A percentile compares a stretch with the other conserved stretches of the same genome.
Evolutionary conservation across 495 filamentous ascomycete species (phyloP).

Genomic region (Daldinia loculata): DNA sequence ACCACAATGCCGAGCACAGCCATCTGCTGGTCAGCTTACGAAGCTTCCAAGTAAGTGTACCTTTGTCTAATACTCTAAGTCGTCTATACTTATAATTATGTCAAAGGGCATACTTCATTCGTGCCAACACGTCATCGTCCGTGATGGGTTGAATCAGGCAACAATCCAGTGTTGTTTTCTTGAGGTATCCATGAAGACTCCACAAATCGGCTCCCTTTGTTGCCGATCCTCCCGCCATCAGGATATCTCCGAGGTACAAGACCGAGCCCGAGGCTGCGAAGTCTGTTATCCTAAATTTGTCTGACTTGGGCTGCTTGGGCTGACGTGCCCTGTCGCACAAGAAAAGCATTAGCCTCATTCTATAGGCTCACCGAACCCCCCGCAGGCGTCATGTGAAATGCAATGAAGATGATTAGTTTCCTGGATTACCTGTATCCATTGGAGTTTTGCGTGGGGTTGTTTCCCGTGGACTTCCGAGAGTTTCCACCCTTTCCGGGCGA

Average conservation of each 20-base stretch:
- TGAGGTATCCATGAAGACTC: constrained; percentile 28
- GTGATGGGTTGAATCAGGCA: constrained; percentile 13
- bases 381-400: constrained; percentile 17
- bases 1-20: constrained; percentile 98
- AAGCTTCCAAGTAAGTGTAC: constrained; percentile 64
- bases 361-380: constrained; percentile 9
- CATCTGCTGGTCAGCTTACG: constrained; percentile 90
- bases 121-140: constrained; percentile 49
- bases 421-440: constrained; percentile 16
- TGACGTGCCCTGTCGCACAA: constrained; percentile 17
- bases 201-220: constrained; percentile 27
- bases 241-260: constrained; percentile 39
- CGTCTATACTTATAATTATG: constrained; percentile 25
- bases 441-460: constrained; percentile 18
- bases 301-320: constrained; percentile 11
- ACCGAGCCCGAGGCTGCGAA: constrained; percentile 30
- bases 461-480: constrained; percentile 19
- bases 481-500: constrained; percentile 20
- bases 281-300: constrained; percentile 18
- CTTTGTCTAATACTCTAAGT: not conserved
- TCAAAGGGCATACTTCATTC: constrained; percentile 65
- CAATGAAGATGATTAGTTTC: constrained; percentile 4
- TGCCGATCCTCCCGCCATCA: constrained; percentile 37
- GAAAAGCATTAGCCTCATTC: not conserved
- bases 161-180: constrained; percentile 22